These are phyloP conservation scores for Ophiostoma ips DNA, from an alignment of 2,329 filamentous ascomycete genomes.

Conservation along the genomic window DNA sequence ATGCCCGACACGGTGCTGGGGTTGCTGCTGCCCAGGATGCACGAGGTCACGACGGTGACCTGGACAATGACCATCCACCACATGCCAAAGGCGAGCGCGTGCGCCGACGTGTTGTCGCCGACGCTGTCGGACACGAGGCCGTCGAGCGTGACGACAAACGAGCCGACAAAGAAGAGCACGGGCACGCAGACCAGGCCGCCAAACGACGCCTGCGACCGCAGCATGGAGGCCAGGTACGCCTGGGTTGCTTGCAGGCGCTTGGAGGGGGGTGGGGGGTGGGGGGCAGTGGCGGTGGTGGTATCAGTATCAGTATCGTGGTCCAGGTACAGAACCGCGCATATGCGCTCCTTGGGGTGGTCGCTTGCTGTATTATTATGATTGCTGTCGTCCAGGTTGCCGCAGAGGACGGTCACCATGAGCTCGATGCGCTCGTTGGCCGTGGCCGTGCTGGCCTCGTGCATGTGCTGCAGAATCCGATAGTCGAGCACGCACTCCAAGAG, in stretches of 20 bases:
- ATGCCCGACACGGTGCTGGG: constrained; percentile 3
- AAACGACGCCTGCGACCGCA: constrained; percentile 2
- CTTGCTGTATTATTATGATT: too few species aligned
- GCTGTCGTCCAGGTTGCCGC: constrained; percentile 1
- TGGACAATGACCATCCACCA: constrained; percentile 5
- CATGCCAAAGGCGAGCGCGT: constrained; percentile 4
- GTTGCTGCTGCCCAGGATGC: constrained; percentile 4
- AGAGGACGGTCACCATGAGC: constrained; percentile 1
- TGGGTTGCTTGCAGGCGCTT: neutral
- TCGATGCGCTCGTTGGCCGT: neutral
- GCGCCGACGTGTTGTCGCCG: constrained; percentile 1
- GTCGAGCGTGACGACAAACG: neutral
- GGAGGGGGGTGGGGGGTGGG: too few species aligned
- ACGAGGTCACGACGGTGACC: constrained; percentile 3
- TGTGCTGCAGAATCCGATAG: neutral
- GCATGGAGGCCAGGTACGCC: neutral
- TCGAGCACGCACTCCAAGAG: neutral
- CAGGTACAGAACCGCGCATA: neutral
- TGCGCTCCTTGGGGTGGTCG: neutral
- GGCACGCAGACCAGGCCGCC: constrained; percentile 1
- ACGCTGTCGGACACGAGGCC: neutral
- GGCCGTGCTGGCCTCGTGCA: neutral
- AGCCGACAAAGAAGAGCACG: constrained; percentile 1
- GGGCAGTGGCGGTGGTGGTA: neutral
- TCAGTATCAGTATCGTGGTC: too few species aligned